Evolutionary conservation across 208 protist genomes (phyloP), one percentile per base, ranked within the genome.

Genomic region (Trypanosomatidae sp.): DNA sequence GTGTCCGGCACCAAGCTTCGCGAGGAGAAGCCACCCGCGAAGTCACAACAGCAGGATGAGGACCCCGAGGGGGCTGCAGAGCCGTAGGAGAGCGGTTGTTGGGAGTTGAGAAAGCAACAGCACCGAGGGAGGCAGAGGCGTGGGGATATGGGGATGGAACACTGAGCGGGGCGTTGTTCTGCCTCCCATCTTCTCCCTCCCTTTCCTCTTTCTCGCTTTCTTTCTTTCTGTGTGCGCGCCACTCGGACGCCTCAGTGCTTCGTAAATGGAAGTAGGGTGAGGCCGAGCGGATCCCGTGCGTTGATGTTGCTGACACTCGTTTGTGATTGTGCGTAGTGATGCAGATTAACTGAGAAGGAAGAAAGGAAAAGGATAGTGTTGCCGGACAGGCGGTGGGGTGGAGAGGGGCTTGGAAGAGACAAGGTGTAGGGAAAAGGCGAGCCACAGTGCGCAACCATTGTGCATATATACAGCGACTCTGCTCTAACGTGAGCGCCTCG

Each of bases 1-100:
- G 95, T 99, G 33, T 99, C 97, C 12, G 99, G 99, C 58, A 94
- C 96, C 55, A 96, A 95, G 81, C 81, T 95, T 59, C 81, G 83
- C 44, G 83, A 94, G 36, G 88, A 92, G 50, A 85, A 89, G 69
- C 77, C 84, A 50, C 79, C 80, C 25, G 75, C 84, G 36, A 88
- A 87, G 77, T 66, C 62, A 41, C 77, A 88, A 66, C 77, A 88
- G 67, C 71, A 87, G n/a, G 82, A 89, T 47, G 91, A 91, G 52
- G 86, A 88, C 52, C 83, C 79, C 17, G 88, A 93, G 62, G 87
- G 69, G 4, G 86, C 82, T 15, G 81, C 77, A n/a, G 81, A 80
- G 62, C 56, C 64, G 75, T 80, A 68, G 39, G 19, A 46, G n/a
- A 30, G 44, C 19, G 44, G 5, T 13, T 22, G 22, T 25, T 3